Percentiles rank a stretch among this genome's conserved stretches.
phyloP scores from a whole-genome alignment of 176 grass and related monocot genomes.

The Hordeum marinum region DNA sequence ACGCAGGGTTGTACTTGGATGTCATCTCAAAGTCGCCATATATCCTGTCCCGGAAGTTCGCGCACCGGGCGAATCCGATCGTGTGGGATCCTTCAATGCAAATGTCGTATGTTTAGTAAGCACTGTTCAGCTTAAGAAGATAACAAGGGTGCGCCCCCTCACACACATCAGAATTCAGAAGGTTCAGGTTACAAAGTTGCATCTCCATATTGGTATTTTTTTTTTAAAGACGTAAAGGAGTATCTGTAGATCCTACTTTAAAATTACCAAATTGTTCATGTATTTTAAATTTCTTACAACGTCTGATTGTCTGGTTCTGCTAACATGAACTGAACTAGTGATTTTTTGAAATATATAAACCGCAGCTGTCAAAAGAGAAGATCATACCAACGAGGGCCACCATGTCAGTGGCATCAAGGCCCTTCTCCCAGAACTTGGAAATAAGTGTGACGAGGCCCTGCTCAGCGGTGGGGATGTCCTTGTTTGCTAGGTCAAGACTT shows the following conservation, averaged over 20 bases:
- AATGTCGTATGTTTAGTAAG: background rate
- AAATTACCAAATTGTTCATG: background rate
- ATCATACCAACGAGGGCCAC: conserved; percentile 90
- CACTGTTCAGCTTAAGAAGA: background rate
- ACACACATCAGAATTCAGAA: background rate
- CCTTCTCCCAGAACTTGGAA: conserved; percentile 90
- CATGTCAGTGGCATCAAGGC: conserved; percentile 89
- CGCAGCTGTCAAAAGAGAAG: background rate
- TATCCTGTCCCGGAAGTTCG: conserved; percentile 66
- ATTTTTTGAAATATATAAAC: background rate
- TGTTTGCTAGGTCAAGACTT: conserved; percentile 80
- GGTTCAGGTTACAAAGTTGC: background rate
- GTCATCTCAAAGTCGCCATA: conserved; percentile 75
- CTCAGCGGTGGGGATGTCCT: conserved; percentile 71
- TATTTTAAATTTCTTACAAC: background rate
- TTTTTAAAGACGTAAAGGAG: background rate
- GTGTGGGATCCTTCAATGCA: conserved; percentile 69
- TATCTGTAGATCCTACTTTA: background rate
- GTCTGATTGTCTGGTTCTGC: background rate
- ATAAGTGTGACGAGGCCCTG: conserved; percentile 78
- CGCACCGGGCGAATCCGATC: conserved; percentile 79
- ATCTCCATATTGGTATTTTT: background rate
- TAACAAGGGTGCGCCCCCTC: background rate
- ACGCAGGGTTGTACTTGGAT: conserved; percentile 49
- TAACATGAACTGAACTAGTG: background rate